A percentile compares a stretch with the other conserved stretches of the same genome.
Conservation (phyloP, 2,329 filamentous ascomycete species). For the Claviceps digitariae region DNA sequence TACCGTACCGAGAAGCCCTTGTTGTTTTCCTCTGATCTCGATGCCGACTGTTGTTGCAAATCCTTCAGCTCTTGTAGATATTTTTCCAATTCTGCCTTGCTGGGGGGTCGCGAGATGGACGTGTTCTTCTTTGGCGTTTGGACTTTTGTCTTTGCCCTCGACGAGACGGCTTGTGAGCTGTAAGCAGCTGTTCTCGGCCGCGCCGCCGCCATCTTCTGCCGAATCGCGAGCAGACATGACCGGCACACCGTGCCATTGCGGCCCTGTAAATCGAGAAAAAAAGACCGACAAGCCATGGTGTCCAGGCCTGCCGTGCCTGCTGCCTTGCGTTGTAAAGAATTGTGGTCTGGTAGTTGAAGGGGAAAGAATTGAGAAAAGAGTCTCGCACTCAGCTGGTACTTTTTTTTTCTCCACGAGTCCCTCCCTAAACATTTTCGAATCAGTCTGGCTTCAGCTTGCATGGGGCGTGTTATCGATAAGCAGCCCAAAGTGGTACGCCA, state of each 20-base stretch:
- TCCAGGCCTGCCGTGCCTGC: background rate
- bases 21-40: conserved; percentile 8
- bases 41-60: conserved; percentile 9
- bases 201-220: conserved; percentile 13
- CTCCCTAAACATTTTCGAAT: too few relatives aligned
- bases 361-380: background rate
- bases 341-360: background rate
- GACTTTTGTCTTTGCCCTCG: conserved; percentile 8
- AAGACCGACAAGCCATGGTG: conserved; percentile 23
- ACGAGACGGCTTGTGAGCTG: conserved; percentile 17
- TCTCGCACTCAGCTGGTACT: too few relatives aligned
- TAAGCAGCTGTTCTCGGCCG: conserved; percentile 18
- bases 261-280: conserved; percentile 21
- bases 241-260: conserved; percentile 24
- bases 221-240: conserved; percentile 21
- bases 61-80: conserved; percentile 17
- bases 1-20: conserved; percentile 25
- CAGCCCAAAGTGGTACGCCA: background rate
- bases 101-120: conserved; percentile 13
- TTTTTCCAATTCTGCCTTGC: conserved; percentile 13
- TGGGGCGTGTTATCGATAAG: conserved; percentile 21
- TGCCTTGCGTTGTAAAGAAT: background rate
- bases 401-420: too few relatives aligned
- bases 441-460: too few relatives aligned
- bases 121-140: conserved; percentile 6